Evolutionary conservation across 345 rosid genomes (phyloP).

Genomic region (Angophora floribunda): DNA sequence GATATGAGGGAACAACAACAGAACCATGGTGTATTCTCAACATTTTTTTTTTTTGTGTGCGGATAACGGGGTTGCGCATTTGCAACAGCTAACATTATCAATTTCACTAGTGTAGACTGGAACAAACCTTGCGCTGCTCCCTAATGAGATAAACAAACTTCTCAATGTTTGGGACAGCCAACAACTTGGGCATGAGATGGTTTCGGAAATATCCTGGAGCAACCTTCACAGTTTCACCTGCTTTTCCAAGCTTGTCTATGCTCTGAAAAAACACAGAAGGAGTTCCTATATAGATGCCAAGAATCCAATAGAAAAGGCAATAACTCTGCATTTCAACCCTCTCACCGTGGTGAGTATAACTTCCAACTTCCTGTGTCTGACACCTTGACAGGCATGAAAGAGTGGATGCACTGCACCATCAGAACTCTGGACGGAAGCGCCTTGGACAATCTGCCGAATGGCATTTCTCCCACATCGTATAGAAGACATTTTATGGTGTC

Average conservation of each 20-base stretch:
- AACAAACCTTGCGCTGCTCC: slow-evolving; percentile 79
- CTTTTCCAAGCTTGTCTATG: slow-evolving; percentile 91
- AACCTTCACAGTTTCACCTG: slow-evolving; percentile 87
- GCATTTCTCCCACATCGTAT: slow-evolving; percentile 30
- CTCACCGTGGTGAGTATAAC: slow-evolving; percentile 87
- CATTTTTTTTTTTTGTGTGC: not conserved
- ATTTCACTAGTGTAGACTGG: not conserved
- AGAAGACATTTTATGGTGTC: slow-evolving; percentile 20
- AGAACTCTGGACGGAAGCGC: slow-evolving; percentile 4
- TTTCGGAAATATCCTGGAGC: slow-evolving; percentile 93
- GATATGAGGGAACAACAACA: not conserved
- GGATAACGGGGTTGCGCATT: not conserved
- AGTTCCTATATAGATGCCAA: not conserved
- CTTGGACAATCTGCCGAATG: slow-evolving; percentile 24
- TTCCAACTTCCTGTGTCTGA: slow-evolving; percentile 72
- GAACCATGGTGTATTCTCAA: not conserved
- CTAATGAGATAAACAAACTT: slow-evolving; percentile 78
- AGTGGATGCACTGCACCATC: slow-evolving; percentile 45
- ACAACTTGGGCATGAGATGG: slow-evolving; percentile 88
- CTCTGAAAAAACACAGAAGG: slow-evolving; percentile 23
- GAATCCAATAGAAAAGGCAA: not conserved
- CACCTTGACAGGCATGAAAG: slow-evolving; percentile 67
- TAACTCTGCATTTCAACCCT: not conserved
- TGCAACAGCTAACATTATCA: not conserved
- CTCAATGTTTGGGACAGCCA: slow-evolving; percentile 90